Evolutionary conservation across 768 basidiomycete species (phyloP).

Genomic region (Mycena belliarum): DNA sequence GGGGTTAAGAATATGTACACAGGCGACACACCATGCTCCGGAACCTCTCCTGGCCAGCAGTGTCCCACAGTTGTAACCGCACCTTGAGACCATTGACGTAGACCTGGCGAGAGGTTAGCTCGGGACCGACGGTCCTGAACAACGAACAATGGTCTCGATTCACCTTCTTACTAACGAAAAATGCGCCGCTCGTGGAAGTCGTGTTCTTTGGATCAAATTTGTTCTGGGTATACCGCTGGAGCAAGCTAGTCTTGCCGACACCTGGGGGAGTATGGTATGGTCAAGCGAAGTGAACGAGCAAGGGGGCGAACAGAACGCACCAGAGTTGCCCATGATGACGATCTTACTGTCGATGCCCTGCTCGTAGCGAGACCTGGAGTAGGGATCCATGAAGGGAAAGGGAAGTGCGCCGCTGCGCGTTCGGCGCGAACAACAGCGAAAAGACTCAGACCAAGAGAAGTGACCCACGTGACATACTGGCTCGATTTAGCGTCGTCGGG

Average conservation of each 20-base stretch:
- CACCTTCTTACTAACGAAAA: slow-evolving; percentile 93
- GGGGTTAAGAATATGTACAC: background rate
- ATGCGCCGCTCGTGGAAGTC: slow-evolving; percentile 89
- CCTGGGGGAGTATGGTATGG: slow-evolving; percentile 42
- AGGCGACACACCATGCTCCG: slow-evolving; percentile 76
- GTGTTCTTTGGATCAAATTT: slow-evolving; percentile 87
- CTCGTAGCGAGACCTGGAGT: slow-evolving; percentile 69
- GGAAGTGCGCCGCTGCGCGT: slow-evolving; percentile 6
- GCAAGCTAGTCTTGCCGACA: slow-evolving; percentile 90
- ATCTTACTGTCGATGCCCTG: slow-evolving; percentile 93
- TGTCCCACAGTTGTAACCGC: slow-evolving; percentile 88
- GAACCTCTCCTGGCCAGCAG: slow-evolving; percentile 92
- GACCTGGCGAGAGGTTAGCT: slow-evolving; percentile 3
- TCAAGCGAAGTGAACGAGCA: background rate
- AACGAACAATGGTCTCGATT: too few species aligned
- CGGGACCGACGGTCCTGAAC: background rate
- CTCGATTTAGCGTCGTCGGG: too few species aligned
- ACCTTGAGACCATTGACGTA: slow-evolving; percentile 84
- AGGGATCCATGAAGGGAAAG: slow-evolving; percentile 56
- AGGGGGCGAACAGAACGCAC: slow-evolving; percentile 25
- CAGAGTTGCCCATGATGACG: slow-evolving; percentile 88
- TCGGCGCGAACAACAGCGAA: slow-evolving; percentile 44
- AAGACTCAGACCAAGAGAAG: slow-evolving; percentile 28
- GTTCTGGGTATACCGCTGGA: slow-evolving; percentile 89
- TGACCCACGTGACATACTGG: background rate